A percentile compares a stretch with the other conserved stretches of the same genome.
These are phyloP conservation scores for Candida berthetii DNA, from an alignment of 805 yeast genomes.

Conservation along the genomic window DNA sequence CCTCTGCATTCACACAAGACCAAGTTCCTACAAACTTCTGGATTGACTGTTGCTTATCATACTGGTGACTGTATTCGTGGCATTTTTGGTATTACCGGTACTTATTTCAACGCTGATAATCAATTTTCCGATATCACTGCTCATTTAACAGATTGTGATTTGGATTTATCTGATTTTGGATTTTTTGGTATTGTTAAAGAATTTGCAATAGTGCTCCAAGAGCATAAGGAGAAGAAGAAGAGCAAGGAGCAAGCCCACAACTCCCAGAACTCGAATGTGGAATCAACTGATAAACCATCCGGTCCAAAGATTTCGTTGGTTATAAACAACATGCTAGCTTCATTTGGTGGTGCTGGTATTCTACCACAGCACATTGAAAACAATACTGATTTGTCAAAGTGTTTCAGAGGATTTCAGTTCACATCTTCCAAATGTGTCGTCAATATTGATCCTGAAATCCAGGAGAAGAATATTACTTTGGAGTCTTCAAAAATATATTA, in stretches of 20 bases:
- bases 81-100: neutral
- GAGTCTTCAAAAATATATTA: neutral
- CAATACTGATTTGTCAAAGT: neutral
- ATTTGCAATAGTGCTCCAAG: too few species aligned
- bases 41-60: neutral
- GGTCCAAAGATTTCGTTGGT: neutral
- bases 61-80: neutral
- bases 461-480: neutral
- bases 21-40: neutral
- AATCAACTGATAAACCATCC: neutral
- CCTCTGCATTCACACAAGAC: neutral
- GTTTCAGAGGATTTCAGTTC: constrained; percentile 1
- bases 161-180: neutral
- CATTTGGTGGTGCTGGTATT: neutral
- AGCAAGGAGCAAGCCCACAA: neutral
- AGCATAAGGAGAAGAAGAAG: too few species aligned
- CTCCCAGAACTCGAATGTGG: neutral
- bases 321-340: neutral
- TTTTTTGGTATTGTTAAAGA: neutral
- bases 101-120: neutral
- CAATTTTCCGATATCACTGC: neutral
- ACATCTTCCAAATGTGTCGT: neutral
- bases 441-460: neutral
- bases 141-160: neutral
- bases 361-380: neutral